Conservation (phyloP, 208 protist genomes). For the Leishmania guyanensis region DNA sequence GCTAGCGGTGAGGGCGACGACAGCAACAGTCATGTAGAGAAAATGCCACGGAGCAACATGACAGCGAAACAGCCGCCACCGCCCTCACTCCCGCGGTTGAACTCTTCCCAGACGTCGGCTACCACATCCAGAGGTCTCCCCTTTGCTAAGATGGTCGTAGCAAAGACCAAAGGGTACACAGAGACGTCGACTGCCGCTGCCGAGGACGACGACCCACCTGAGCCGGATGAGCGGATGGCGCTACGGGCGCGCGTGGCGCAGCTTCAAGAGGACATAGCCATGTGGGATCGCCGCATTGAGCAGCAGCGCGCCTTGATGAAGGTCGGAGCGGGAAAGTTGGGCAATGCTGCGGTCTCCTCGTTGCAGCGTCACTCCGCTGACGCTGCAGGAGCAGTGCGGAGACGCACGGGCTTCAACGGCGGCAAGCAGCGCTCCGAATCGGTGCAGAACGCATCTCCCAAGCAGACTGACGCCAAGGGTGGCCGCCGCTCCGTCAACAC, state of each 20-base stretch:
- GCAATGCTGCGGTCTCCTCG: not conserved
- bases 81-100: not conserved
- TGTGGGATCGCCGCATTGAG: slow-evolving; percentile 41
- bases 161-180: not conserved
- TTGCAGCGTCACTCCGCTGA: not conserved
- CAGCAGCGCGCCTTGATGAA: slow-evolving; percentile 11
- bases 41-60: not conserved
- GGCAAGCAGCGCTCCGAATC: slow-evolving; percentile 31
- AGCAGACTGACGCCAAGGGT: slow-evolving; percentile 9
- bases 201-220: not conserved
- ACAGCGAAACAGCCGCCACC: not conserved
- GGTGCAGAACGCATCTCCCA: slow-evolving; percentile 17
- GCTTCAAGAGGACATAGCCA: slow-evolving; percentile 31
- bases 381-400: not conserved
- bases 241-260: slow-evolving; percentile 36
- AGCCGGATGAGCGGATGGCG: slow-evolving; percentile 23
- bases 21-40: not conserved
- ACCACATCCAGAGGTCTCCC: not conserved
- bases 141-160: not conserved
- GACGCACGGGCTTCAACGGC: not conserved
- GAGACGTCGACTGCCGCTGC: not conserved
- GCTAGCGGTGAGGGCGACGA: not conserved
- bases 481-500: not conserved
- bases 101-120: not conserved
- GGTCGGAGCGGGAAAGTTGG: not conserved